Base-by-base conservation (phyloP, 768 basidiomycete species). In the Rhodosporidiobolus odoratus region DNA sequence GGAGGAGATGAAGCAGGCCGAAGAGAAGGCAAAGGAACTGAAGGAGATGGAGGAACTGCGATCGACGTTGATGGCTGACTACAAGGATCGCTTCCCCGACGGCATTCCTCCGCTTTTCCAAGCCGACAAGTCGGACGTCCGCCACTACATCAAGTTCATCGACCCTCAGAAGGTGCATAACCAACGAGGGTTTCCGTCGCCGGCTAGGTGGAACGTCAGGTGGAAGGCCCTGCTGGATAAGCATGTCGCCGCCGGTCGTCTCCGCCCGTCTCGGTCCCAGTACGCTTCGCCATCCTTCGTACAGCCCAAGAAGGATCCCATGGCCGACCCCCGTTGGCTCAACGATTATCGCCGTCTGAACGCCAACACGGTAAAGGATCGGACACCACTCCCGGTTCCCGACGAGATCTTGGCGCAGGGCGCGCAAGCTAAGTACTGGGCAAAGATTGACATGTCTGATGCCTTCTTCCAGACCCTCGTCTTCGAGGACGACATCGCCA, bases 381-480 rank as follows among this genome's bases (percentile, higher is more conserved):
- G 63, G 2, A 53, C 54, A 19, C 54, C 68, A 15, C 58, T 70
- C 16, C 68, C 68, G 16, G 38, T 63, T 27, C 52, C 59, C n/a
- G 63, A 60, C 43, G 59, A 62, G 30, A 37, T 65, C 60, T 41
- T 71, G 34, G 34, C 65, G 15, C 21, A 38, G 25, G 48, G 50
- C 7, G 58, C 58, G 30, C 9, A 17, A 19, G 59, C 64, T n/a
- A 61, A 61, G 54, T 32, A 48, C 58, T 71, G 60, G 58, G 64
- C 56, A 37, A 69, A 66, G 58, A 48, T 71, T 17, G 70, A 75
- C 63, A 65, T 75, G 48, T 45, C 65, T 9, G 54, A 68, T 25
- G 64, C 70, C 13, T 75, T 69, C 65, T 68, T 69, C 60, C 64
- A 70, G 41, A 50, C 68, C 12, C 53, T 54, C 19, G 66, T 75